phyloP scores from a whole-genome alignment of 1,284 basidiomycete species.

The Sutorius eximius region DNA sequence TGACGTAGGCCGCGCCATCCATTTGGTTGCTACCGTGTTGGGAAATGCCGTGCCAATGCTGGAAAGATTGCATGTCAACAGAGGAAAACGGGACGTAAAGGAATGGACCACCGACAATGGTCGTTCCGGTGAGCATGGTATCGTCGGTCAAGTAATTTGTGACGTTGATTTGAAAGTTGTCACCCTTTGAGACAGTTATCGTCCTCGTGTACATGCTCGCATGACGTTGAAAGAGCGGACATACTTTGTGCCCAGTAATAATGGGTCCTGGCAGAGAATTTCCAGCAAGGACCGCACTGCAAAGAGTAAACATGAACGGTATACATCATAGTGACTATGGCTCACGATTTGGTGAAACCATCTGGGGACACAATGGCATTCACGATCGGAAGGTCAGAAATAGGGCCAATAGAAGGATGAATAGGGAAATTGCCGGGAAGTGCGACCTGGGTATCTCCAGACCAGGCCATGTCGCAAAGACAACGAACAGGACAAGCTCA shows the following conservation, averaged over 20 bases:
- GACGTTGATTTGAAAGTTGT: slow-evolving; percentile 23
- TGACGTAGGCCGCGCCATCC: slow-evolving; percentile 26
- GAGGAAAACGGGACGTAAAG: slow-evolving; percentile 27
- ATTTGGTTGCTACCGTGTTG: slow-evolving; percentile 20
- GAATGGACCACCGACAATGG: slow-evolving; percentile 22
- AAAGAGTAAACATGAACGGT: background rate
- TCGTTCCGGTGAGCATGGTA: slow-evolving; percentile 24
- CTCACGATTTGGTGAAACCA: slow-evolving; percentile 27
- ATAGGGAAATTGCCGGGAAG: background rate
- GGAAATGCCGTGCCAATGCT: slow-evolving; percentile 34
- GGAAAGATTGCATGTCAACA: background rate
- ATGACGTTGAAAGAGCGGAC: slow-evolving; percentile 9
- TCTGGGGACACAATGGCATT: slow-evolving; percentile 35
- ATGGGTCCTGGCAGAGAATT: slow-evolving; percentile 31
- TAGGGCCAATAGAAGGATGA: slow-evolving; percentile 17
- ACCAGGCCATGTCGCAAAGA: background rate
- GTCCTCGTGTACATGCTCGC: background rate
- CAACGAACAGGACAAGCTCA: no score
- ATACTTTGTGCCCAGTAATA: slow-evolving; percentile 32
- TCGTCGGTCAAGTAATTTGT: slow-evolving; percentile 15
- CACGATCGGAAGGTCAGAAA: slow-evolving; percentile 29
- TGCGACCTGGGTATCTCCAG: background rate
- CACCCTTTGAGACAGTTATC: slow-evolving; percentile 3
- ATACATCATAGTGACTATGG: background rate
- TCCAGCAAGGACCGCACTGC: slow-evolving; percentile 17